A percentile compares a stretch with the other conserved stretches of the same genome.
phyloP scores from a whole-genome alignment of 306 rosid species.

The Trifolium fragiferum region DNA sequence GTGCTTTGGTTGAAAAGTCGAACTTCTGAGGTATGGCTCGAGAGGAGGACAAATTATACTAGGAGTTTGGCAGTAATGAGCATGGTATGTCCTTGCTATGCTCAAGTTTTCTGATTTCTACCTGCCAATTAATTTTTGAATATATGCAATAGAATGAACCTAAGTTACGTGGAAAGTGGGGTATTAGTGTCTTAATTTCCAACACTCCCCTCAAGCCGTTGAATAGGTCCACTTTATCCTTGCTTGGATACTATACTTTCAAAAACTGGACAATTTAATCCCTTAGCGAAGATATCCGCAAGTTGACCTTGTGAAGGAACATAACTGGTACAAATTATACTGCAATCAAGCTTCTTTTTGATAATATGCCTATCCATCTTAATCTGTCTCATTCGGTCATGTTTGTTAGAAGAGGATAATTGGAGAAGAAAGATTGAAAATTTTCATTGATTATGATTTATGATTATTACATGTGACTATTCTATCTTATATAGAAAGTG shows the following conservation, averaged over 20 bases:
- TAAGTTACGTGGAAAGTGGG: background rate
- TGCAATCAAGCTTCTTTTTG: background rate
- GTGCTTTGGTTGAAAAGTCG: constrained; percentile 99
- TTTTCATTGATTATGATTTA: too few species aligned
- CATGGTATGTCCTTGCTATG: constrained; percentile 66
- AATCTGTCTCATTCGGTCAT: background rate
- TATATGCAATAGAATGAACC: background rate
- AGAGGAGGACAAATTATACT: constrained; percentile 97
- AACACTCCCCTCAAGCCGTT: background rate
- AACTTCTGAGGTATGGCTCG: constrained; percentile 96
- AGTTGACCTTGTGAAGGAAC: constrained; percentile 6
- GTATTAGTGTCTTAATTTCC: background rate
- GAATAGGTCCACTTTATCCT: background rate
- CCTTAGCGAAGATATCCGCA: background rate
- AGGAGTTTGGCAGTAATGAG: constrained; percentile 99
- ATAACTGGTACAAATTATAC: background rate
- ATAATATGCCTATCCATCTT: background rate
- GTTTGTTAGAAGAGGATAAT: too few species aligned
- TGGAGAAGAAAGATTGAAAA: too few species aligned
- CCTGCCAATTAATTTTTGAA: constrained; percentile 16
- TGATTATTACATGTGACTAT: too few species aligned
- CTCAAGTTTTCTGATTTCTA: constrained; percentile 31
- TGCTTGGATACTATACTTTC: background rate
- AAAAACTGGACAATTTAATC: background rate
- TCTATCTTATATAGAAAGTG: too few species aligned